These are phyloP conservation scores for Lactarius sanguifluus DNA, from an alignment of 768 basidiomycete species.

Conservation along the genomic window DNA sequence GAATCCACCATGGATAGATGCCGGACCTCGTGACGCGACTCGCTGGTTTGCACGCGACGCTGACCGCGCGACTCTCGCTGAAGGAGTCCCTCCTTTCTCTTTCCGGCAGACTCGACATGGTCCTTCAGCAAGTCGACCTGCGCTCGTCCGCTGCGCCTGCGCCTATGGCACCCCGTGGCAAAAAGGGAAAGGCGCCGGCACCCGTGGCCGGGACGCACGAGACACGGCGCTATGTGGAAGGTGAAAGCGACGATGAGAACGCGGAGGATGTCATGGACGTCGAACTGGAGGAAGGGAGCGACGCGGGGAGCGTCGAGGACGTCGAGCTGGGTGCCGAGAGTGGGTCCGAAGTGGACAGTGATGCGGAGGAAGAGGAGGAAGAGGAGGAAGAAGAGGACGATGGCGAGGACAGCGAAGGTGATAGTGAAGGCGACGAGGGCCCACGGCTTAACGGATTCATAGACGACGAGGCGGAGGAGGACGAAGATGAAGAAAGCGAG, in stretches of 20 bases:
- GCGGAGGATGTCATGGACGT: slow-evolving; percentile 46
- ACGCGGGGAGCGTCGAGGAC: slow-evolving; percentile 76
- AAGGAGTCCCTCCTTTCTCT: slow-evolving; percentile 84
- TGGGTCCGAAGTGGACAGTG: slow-evolving; percentile 50
- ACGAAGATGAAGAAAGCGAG: slow-evolving; percentile 43
- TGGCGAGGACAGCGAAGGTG: slow-evolving; percentile 57
- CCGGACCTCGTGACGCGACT: slow-evolving; percentile 89
- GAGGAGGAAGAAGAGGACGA: slow-evolving; percentile 62
- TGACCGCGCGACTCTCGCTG: slow-evolving; percentile 75
- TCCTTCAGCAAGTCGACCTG: slow-evolving; percentile 90
- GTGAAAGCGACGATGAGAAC: slow-evolving; percentile 72
- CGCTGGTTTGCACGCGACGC: slow-evolving; percentile 76
- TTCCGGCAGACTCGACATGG: slow-evolving; percentile 89
- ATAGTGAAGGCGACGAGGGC: slow-evolving; percentile 40
- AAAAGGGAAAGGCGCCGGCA: slow-evolving; percentile 40
- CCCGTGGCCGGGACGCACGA: slow-evolving; percentile 35
- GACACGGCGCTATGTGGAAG: slow-evolving; percentile 64
- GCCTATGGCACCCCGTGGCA: slow-evolving; percentile 43
- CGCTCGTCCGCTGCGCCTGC: slow-evolving; percentile 72
- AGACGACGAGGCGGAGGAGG: slow-evolving; percentile 66
- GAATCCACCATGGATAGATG: slow-evolving; percentile 51
- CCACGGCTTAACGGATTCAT: slow-evolving; percentile 36
- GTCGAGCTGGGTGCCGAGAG: slow-evolving; percentile 70
- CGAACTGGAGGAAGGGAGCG: slow-evolving; percentile 61
- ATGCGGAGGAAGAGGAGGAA: slow-evolving; percentile 47